phyloP scores from a whole-genome alignment of 169 alveolate species.

The Plasmodium blacklocki region DNA sequence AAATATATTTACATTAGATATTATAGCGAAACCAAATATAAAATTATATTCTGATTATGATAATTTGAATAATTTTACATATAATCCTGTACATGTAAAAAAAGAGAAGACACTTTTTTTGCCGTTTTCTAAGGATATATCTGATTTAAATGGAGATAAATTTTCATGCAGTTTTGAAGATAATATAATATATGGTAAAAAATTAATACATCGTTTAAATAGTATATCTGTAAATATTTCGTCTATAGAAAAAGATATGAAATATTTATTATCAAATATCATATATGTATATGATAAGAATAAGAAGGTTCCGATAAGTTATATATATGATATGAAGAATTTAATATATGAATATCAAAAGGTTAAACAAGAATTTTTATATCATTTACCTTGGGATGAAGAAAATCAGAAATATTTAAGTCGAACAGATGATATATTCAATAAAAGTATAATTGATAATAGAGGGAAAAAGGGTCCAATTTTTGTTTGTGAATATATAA shows the following conservation, averaged over 20 bases:
- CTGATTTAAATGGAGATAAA: conserved; percentile 18
- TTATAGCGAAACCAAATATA: conserved; percentile 46
- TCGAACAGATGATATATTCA: background rate
- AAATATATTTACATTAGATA: conserved; percentile 55
- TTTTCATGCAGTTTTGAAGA: conserved; percentile 36
- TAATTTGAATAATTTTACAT: conserved; percentile 20
- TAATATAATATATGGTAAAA: conserved; percentile 45
- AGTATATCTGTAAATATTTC: conserved; percentile 59
- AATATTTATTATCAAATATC: conserved; percentile 38
- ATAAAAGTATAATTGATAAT: background rate
- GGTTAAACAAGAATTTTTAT: conserved; percentile 35
- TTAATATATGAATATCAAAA: conserved; percentile 55
- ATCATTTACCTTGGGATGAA: conserved; percentile 38
- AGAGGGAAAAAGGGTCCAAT: conserved; percentile 8
- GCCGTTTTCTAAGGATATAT: conserved; percentile 36
- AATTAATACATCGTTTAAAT: conserved; percentile 37
- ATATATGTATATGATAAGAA: conserved; percentile 37
- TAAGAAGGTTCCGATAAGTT: conserved; percentile 56
- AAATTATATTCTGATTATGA: conserved; percentile 32
- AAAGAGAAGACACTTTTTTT: conserved; percentile 28
- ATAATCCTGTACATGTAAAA: conserved; percentile 28
- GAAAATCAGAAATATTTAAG: conserved; percentile 15
- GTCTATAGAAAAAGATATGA: conserved; percentile 51
- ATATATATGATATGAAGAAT: conserved; percentile 44
- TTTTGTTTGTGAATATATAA: conserved; percentile 59